Conservation (phyloP, 2,329 filamentous ascomycete genomes). For the Penicillium digitatum region DNA sequence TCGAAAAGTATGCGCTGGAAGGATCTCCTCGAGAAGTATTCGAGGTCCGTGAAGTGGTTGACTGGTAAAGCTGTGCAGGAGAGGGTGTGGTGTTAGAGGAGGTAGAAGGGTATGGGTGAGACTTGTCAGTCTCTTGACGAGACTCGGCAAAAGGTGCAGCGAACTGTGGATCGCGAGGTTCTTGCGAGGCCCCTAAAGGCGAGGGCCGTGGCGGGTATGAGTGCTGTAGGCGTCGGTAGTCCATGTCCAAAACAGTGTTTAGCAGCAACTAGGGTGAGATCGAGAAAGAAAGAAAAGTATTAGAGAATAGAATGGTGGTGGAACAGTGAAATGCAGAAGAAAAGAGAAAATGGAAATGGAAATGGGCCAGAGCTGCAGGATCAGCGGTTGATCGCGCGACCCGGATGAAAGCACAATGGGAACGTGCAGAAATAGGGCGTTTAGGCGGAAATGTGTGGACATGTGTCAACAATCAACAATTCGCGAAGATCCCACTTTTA, state of each 20-base stretch:
- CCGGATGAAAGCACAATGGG: slow-evolving; percentile 17
- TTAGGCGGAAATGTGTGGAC: neutral
- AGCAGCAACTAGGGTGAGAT: neutral
- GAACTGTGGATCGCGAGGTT: slow-evolving; percentile 28
- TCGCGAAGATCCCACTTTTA: neutral
- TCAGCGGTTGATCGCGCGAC: slow-evolving; percentile 23
- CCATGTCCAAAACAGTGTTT: slow-evolving; percentile 18
- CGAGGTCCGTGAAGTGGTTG: slow-evolving; percentile 11
- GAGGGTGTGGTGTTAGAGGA: slow-evolving; percentile 4
- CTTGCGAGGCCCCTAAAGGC: slow-evolving; percentile 30
- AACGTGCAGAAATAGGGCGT: slow-evolving; percentile 11
- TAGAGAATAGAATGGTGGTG: slow-evolving; percentile 14
- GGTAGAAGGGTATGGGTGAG: slow-evolving; percentile 12
- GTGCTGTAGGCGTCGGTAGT: slow-evolving; percentile 27
- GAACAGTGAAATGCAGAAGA: slow-evolving; percentile 4
- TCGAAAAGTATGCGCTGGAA: slow-evolving; percentile 17
- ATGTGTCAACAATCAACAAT: neutral
- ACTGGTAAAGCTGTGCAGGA: slow-evolving; percentile 8
- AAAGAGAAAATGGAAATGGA: neutral
- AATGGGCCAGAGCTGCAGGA: slow-evolving; percentile 13
- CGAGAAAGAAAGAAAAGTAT: neutral
- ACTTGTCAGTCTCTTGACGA: slow-evolving; percentile 21
- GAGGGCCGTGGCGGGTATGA: slow-evolving; percentile 34
- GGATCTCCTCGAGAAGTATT: slow-evolving; percentile 18
- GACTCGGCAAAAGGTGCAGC: slow-evolving; percentile 20